phyloP scores from a whole-genome alignment of 1,284 basidiomycete genomes.

The Inonotus hispidus region DNA sequence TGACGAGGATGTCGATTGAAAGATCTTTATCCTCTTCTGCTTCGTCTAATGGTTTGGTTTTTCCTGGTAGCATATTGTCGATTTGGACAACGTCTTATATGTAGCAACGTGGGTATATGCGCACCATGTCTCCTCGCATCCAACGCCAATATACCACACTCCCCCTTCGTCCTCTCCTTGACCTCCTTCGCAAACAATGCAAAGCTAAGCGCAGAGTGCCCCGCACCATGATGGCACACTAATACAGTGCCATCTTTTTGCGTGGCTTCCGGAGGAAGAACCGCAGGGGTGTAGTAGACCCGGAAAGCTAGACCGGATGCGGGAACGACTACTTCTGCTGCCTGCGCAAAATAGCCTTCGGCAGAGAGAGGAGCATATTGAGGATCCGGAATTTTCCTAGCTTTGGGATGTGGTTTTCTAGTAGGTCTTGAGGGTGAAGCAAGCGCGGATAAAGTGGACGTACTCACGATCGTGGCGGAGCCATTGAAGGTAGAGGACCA shows the following conservation, averaged over 20 bases:
- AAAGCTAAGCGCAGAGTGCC: slow-evolving; percentile 85
- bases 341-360: slow-evolving; percentile 67
- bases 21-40: slow-evolving; percentile 56
- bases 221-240: slow-evolving; percentile 93
- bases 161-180: slow-evolving; percentile 51
- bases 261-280: slow-evolving; percentile 37
- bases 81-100: background rate
- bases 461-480: slow-evolving; percentile 55
- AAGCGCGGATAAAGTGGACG: slow-evolving; percentile 8
- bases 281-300: slow-evolving; percentile 65
- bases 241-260: slow-evolving; percentile 53
- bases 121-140: slow-evolving; percentile 90
- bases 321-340: slow-evolving; percentile 66
- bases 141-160: slow-evolving; percentile 78
- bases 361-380: slow-evolving; percentile 72
- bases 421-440: background rate
- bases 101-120: slow-evolving; percentile 24
- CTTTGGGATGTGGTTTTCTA: slow-evolving; percentile 19
- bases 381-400: slow-evolving; percentile 42
- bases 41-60: slow-evolving; percentile 42
- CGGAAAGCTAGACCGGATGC: slow-evolving; percentile 59
- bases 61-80: slow-evolving; percentile 40
- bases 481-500: slow-evolving; percentile 54
- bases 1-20: slow-evolving; percentile 62
- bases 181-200: slow-evolving; percentile 85